A percentile compares a stretch with the other conserved stretches of the same genome.
These are phyloP conservation scores for Trichophyton rubrum DNA, from an alignment of 2,329 filamentous ascomycete species.

Conservation along the genomic window DNA sequence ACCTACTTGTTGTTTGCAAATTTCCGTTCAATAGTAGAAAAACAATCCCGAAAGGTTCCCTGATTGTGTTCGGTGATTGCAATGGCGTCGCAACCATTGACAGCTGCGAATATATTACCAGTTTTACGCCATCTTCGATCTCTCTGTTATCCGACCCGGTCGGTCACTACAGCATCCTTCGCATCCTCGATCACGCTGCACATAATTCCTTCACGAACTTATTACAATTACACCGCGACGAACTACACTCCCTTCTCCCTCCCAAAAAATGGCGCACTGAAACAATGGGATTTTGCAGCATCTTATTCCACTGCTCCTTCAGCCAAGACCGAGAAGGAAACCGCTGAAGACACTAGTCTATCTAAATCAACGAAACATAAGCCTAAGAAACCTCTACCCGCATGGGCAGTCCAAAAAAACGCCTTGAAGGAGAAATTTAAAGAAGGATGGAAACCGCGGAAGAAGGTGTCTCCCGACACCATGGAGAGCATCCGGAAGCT, in stretches of 20 bases:
- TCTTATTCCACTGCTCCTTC: background rate
- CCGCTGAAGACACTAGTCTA: background rate
- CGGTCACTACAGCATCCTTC: background rate
- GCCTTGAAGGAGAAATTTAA: constrained; percentile 67
- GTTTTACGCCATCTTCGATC: background rate
- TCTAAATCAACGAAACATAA: constrained; percentile 9
- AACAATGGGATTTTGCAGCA: background rate
- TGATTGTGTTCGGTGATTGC: background rate
- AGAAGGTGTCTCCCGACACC: constrained; percentile 82
- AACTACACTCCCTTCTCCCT: too few species aligned
- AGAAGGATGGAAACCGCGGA: constrained; percentile 65
- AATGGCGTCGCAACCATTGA: background rate
- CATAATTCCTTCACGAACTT: background rate
- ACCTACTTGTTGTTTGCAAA: background rate
- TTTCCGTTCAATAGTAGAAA: background rate
- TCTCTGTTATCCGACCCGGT: background rate
- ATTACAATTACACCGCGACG: background rate
- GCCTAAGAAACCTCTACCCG: constrained; percentile 30
- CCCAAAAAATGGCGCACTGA: background rate
- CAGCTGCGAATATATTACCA: background rate
- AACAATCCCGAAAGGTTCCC: background rate
- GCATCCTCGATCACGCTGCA: background rate
- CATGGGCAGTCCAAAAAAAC: constrained; percentile 66
- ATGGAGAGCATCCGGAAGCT: constrained; percentile 79
- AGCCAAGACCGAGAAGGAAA: background rate